A percentile compares a stretch with the other conserved stretches of the same genome.
Conservation (phyloP, 2,329 filamentous ascomycete species). For the Drechslera avenae region DNA sequence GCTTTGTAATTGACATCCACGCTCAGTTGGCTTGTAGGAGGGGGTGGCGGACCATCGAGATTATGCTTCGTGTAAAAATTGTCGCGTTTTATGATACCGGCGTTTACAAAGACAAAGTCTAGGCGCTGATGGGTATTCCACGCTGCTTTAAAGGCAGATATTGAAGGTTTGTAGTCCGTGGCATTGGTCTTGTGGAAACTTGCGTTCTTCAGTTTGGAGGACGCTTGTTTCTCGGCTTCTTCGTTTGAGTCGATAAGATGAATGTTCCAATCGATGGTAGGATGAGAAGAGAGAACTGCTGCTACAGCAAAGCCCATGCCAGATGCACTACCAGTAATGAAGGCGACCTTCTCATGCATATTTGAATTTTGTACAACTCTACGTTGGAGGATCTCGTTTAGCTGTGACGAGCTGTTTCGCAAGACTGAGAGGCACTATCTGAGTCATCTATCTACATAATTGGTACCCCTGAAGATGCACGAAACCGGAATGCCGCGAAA, state of each 20-base stretch:
- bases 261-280: constrained; percentile 45
- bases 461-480: no score
- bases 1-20: constrained; percentile 48
- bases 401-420: no score
- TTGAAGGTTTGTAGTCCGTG: constrained; percentile 43
- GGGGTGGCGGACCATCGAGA: constrained; percentile 28
- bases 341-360: constrained; percentile 52
- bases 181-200: constrained; percentile 51
- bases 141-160: constrained; percentile 46
- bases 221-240: constrained; percentile 40
- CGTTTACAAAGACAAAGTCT: constrained; percentile 58
- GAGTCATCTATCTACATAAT: no score
- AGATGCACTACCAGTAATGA: constrained; percentile 79
- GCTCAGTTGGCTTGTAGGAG: constrained; percentile 43
- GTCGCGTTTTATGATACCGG: constrained; percentile 52
- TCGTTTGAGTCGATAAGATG: constrained; percentile 51
- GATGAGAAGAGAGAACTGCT: constrained; percentile 43
- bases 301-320: constrained; percentile 54
- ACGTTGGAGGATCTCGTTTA: neutral
- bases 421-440: no score
- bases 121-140: constrained; percentile 46
- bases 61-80: constrained; percentile 50
- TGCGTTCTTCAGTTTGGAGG: constrained; percentile 31
- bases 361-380: neutral
- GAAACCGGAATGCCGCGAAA: no score